Percentiles rank a stretch among this genome's conserved stretches.
Evolutionary conservation across 1,284 basidiomycete species (phyloP).

Genomic region (Phellopilus nigrolimitatus): DNA sequence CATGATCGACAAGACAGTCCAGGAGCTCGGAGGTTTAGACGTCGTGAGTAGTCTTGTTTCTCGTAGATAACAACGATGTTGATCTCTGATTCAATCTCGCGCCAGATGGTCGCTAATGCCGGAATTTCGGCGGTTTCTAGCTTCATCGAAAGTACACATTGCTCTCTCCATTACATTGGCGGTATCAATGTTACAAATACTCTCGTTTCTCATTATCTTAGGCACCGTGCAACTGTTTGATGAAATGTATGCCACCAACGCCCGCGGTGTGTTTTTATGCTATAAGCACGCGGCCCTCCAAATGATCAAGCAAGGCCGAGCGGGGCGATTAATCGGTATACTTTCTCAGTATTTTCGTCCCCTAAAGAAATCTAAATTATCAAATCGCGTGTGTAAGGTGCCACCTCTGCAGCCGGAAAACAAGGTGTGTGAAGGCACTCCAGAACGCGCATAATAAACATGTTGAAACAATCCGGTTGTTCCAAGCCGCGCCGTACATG

Average conservation of each 20-base stretch:
- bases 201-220: neutral
- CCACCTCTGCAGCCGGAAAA: slow-evolving; percentile 11
- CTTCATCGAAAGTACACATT: neutral
- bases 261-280: slow-evolving; percentile 18
- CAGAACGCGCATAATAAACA: too few species aligned
- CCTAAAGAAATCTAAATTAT: too few species aligned
- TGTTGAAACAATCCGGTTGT: too few species aligned
- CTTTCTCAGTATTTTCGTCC: neutral
- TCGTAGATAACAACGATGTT: neutral
- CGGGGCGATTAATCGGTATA: slow-evolving; percentile 18
- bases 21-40: slow-evolving; percentile 15
- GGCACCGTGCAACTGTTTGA: slow-evolving; percentile 8
- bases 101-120: slow-evolving; percentile 20
- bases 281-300: slow-evolving; percentile 19
- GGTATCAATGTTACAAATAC: neutral
- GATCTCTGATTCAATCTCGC: neutral
- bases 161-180: neutral
- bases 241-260: slow-evolving; percentile 10
- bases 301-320: slow-evolving; percentile 20
- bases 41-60: slow-evolving; percentile 1
- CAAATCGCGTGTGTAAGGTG: slow-evolving; percentile 6
- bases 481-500: neutral
- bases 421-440: slow-evolving; percentile 1
- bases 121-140: neutral
- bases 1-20: slow-evolving; percentile 15